phyloP scores from a whole-genome alignment of 163 green algal genomes.

The Coccomyxa subellipsoidea region DNA sequence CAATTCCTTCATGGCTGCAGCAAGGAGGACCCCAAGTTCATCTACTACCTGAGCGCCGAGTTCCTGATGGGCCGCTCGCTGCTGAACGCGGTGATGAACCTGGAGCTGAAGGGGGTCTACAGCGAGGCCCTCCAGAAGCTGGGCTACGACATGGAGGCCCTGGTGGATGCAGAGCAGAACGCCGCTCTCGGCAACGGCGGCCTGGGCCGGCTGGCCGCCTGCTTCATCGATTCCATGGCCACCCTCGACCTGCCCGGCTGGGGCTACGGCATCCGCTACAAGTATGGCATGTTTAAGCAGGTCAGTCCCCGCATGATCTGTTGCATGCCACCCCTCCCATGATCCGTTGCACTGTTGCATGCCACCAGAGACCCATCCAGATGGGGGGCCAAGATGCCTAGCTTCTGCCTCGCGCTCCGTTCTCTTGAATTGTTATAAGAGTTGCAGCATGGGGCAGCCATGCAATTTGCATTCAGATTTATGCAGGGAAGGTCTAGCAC shows the following conservation, averaged over 20 bases:
- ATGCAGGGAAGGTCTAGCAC: too few species aligned
- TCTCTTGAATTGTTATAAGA: too few species aligned
- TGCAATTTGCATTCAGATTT: too few species aligned
- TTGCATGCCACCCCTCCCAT: too few species aligned
- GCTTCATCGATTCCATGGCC: slow-evolving; percentile 99
- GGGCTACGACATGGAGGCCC: slow-evolving; percentile 74
- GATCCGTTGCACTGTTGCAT: too few species aligned
- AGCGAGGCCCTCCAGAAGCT: slow-evolving; percentile 18
- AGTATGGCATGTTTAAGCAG: slow-evolving; percentile 98
- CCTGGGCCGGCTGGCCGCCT: slow-evolving; percentile 92
- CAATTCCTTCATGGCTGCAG: slow-evolving; percentile 34
- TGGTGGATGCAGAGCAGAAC: slow-evolving; percentile 68
- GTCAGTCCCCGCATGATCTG: slow-evolving; percentile 32
- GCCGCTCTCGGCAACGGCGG: slow-evolving; percentile 92
- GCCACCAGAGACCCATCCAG: too few species aligned
- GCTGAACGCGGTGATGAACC: slow-evolving; percentile 84
- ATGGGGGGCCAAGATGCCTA: too few species aligned
- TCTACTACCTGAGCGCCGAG: slow-evolving; percentile 95
- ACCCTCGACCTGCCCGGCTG: slow-evolving; percentile 93
- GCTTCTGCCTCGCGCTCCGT: too few species aligned
- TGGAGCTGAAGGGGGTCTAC: slow-evolving; percentile 62
- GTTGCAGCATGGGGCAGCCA: too few species aligned
- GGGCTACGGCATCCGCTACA: slow-evolving; percentile 95
- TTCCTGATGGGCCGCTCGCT: slow-evolving; percentile 95
- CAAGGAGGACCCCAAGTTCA: slow-evolving; percentile 86